These are phyloP conservation scores for Amphichorda felina DNA, from an alignment of 2,329 filamentous ascomycete species.

Conservation along the genomic window DNA sequence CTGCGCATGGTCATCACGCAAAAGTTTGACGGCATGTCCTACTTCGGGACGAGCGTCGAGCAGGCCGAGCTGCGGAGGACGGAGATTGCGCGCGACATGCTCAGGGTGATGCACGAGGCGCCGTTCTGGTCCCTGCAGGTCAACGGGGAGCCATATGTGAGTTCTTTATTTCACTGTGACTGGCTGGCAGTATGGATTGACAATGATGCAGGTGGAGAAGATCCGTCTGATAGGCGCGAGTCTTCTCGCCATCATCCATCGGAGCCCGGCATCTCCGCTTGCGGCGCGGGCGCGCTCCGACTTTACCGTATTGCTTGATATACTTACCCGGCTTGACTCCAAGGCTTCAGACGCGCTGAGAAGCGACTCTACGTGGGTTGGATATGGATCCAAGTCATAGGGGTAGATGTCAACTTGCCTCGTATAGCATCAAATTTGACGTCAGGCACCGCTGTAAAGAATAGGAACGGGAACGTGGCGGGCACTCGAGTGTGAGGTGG, in stretches of 20 bases:
- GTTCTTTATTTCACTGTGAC: conserved; percentile 8
- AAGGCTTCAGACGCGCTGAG: conserved; percentile 28
- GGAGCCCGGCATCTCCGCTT: conserved; percentile 21
- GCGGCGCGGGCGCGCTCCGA: conserved; percentile 23
- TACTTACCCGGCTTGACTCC: conserved; percentile 26
- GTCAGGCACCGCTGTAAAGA: too few relatives aligned
- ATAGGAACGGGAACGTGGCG: too few relatives aligned
- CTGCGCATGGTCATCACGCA: conserved; percentile 26
- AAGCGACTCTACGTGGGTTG: conserved; percentile 10
- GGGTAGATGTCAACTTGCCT: too few relatives aligned
- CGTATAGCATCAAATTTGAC: too few relatives aligned
- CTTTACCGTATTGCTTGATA: conserved; percentile 25
- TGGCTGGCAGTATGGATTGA: not conserved
- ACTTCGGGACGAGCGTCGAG: conserved; percentile 15
- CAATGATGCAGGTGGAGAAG: conserved; percentile 23
- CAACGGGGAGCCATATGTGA: conserved; percentile 26
- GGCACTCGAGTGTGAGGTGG: too few relatives aligned
- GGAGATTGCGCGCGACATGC: conserved; percentile 29
- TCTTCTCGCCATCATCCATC: conserved; percentile 24
- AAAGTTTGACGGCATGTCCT: conserved; percentile 19
- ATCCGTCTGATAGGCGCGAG: conserved; percentile 25
- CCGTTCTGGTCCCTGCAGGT: conserved; percentile 28
- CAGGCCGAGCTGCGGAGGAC: conserved; percentile 23
- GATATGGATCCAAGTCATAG: conserved; percentile 2
- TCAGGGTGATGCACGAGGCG: conserved; percentile 24